Evolutionary conservation across 108 stramenopile genomes (phyloP).

Genomic region (Cyclotella kingstonii): DNA sequence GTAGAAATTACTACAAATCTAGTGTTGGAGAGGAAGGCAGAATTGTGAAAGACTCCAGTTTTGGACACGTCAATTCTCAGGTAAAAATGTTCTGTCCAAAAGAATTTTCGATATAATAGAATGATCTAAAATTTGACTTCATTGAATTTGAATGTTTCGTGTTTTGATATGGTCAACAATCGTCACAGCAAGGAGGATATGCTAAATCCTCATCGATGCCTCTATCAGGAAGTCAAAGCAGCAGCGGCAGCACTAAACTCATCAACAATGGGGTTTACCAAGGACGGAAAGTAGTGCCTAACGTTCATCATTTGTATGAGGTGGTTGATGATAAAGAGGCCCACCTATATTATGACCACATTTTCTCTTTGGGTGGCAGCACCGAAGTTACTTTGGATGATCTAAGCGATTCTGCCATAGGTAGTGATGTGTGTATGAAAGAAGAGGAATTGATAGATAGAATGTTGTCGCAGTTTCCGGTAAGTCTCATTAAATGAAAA

Average conservation of each 20-base stretch:
- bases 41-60: conserved; percentile 1
- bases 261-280: conserved; percentile 10
- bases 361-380: neutral
- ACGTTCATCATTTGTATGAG: conserved; percentile 29
- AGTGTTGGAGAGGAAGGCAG: neutral
- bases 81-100: neutral
- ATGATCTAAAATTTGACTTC: too few relatives aligned
- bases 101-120: too few relatives aligned
- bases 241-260: neutral
- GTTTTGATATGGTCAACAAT: too few relatives aligned
- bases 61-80: neutral
- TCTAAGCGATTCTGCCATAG: neutral
- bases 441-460: conserved; percentile 67
- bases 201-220: neutral
- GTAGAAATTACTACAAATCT: conserved; percentile 1
- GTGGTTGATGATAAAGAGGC: conserved; percentile 42
- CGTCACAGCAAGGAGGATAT: too few relatives aligned
- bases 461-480: conserved; percentile 77
- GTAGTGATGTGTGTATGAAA: conserved; percentile 17
- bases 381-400: neutral
- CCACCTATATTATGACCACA: conserved; percentile 25
- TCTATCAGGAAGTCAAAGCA: neutral
- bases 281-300: conserved; percentile 35
- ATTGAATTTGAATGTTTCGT: too few relatives aligned
- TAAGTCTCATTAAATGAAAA: conserved; percentile 8